Base-by-base conservation (phyloP, 1,284 basidiomycete species). In the Afroboletus lepidellus region DNA sequence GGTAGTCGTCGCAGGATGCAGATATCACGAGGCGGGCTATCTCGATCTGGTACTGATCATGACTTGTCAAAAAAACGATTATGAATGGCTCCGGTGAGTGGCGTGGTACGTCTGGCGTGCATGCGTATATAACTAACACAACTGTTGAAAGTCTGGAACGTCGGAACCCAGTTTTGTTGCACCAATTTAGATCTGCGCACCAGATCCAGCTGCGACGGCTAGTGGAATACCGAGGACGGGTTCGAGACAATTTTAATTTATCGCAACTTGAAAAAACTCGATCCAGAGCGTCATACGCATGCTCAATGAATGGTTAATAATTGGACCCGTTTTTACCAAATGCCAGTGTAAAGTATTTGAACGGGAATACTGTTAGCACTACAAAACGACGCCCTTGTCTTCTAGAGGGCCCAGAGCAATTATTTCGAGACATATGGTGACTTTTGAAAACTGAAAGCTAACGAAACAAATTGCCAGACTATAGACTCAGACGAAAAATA, bases 91-190 rank as follows among this genome's bases (percentile, higher is more conserved):
- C 89, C 6, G 95, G 95, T 3, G 74, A 74, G 7, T 98, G 94
- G 94, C 84, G 95, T 61, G 95, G 95, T 5, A 91, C 89, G 5
- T 89, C 88, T 12, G 92, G 90, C 6, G 87, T 92, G 7, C 90
- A 92, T 63, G 90, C 87, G 2, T 92, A 95, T 66, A 97, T 97
- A 70, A 97, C 94, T 5, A 97, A 97, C 72, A 96, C 94, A 18
- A 95, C 97, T 60, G 87, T 94, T 18, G 94, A 98, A 67, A 91
- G 96, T 64, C 80, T 97, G 46, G 94, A 97, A 72, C 80, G 93
- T 41, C 83, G 94, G 33, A 94, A 94, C 67, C 94, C 94, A 1
- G 87, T 97, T 12, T 75, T 97, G 59, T 66, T 97, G 23, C 88
- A 91, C 62, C 79, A 83, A 60, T 98, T 97, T 70, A 87, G 86